These are phyloP conservation scores for Incumbomyces delicatus DNA, from an alignment of 2,329 filamentous ascomycete genomes.

Conservation along the genomic window DNA sequence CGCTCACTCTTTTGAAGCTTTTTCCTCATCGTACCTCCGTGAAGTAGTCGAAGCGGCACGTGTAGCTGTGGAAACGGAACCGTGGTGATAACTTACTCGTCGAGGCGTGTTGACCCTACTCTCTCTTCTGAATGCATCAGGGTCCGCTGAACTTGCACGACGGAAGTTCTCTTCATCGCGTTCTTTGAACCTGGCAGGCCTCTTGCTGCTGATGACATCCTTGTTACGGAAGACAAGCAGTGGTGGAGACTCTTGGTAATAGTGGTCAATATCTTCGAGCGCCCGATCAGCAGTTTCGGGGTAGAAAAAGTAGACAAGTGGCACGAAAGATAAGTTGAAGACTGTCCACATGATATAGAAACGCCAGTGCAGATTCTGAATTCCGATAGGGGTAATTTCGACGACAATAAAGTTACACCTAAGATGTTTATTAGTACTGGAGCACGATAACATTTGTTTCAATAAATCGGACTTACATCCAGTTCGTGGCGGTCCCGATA, in stretches of 20 bases:
- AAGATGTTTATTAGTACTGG: background rate
- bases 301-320: slow-evolving; percentile 35
- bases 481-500: slow-evolving; percentile 42
- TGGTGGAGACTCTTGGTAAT: slow-evolving; percentile 29
- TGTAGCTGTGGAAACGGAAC: no score
- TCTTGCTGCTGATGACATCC: slow-evolving; percentile 36
- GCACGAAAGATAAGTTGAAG: slow-evolving; percentile 39
- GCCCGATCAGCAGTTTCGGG: slow-evolving; percentile 27
- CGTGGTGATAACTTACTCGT: no score
- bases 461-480: slow-evolving; percentile 25
- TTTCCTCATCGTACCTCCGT: no score
- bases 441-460: background rate
- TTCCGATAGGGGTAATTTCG: slow-evolving; percentile 37
- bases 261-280: slow-evolving; percentile 29
- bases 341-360: slow-evolving; percentile 39
- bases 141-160: slow-evolving; percentile 16
- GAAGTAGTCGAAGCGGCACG: no score
- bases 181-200: slow-evolving; percentile 41
- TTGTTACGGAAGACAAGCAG: slow-evolving; percentile 41
- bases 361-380: slow-evolving; percentile 31
- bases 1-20: no score
- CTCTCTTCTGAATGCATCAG: slow-evolving; percentile 9
- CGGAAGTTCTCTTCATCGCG: slow-evolving; percentile 32
- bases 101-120: slow-evolving; percentile 7
- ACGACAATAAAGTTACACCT: slow-evolving; percentile 24